Conservation (phyloP, 148 eudicot genomes). For the Pouteria glomerata region DNA sequence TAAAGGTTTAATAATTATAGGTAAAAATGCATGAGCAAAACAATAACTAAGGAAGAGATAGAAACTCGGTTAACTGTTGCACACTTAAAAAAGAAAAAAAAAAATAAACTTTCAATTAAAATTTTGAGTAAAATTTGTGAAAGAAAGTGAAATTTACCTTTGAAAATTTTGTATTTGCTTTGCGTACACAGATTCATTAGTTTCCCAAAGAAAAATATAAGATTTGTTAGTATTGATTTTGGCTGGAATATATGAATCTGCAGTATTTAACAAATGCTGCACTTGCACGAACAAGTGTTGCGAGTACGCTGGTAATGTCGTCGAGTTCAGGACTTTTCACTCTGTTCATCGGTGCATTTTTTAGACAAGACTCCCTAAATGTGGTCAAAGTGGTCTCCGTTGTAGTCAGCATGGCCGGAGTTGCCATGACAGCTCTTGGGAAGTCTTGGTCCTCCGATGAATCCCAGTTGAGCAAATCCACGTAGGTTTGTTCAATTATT, state of each 20-base stretch:
- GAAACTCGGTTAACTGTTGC: no score
- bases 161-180: no score
- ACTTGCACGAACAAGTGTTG: conserved; percentile 97
- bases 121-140: no score
- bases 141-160: conserved; percentile 7
- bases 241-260: conserved; percentile 14
- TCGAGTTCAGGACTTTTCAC: conserved; percentile 97
- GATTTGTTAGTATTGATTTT: no score
- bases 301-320: conserved; percentile 95
- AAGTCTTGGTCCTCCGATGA: conserved; percentile 98
- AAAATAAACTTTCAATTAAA: no score
- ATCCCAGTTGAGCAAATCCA: conserved; percentile 43
- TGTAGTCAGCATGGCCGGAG: conserved; percentile 95
- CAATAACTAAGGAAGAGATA: no score
- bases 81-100: no score
- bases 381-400: conserved; percentile 87
- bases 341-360: conserved; percentile 86
- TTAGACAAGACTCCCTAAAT: conserved; percentile 91
- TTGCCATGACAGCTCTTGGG: conserved; percentile 90
- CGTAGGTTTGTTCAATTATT: background rate
- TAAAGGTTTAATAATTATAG: no score
- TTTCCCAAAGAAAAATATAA: no score
- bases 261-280: conserved; percentile 99
- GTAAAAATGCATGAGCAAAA: no score
- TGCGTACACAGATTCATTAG: no score